These are phyloP conservation scores for Cercophora sp. DNA, from an alignment of 495 filamentous ascomycete species.

Conservation along the genomic window DNA sequence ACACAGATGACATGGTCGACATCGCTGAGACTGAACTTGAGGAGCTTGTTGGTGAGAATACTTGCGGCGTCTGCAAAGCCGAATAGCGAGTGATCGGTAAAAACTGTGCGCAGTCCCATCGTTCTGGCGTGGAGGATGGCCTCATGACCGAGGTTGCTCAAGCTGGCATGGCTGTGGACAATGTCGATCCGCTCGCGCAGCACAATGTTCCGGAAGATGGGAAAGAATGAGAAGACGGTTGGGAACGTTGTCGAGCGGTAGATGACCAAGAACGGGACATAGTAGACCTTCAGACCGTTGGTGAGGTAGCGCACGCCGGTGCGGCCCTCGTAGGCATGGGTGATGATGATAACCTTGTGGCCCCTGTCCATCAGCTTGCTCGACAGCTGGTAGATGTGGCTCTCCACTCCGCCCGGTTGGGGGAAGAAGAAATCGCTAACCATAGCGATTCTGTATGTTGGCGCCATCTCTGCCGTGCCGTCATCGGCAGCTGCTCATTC, in stretches of 20 bases:
- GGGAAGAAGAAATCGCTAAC: slow-evolving; percentile 99
- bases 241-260: slow-evolving; percentile 94
- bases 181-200: slow-evolving; percentile 93
- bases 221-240: slow-evolving; percentile 97
- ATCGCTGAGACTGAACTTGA: slow-evolving; percentile 94
- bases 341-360: slow-evolving; percentile 97
- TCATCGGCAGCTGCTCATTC: background rate
- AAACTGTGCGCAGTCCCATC: slow-evolving; percentile 93
- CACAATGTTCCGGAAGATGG: slow-evolving; percentile 91
- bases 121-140: slow-evolving; percentile 92
- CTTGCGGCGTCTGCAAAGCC: slow-evolving; percentile 96
- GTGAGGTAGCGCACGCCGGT: slow-evolving; percentile 95
- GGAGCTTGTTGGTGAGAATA: slow-evolving; percentile 91
- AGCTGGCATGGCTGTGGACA: slow-evolving; percentile 89
- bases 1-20: slow-evolving; percentile 98
- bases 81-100: slow-evolving; percentile 97
- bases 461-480: slow-evolving; percentile 42
- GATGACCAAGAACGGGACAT: slow-evolving; percentile 92
- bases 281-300: slow-evolving; percentile 96
- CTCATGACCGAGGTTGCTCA: slow-evolving; percentile 91
- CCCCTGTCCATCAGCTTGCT: slow-evolving; percentile 94
- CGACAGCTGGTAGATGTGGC: slow-evolving; percentile 96
- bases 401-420: slow-evolving; percentile 92
- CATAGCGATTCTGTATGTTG: slow-evolving; percentile 70
- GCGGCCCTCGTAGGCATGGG: slow-evolving; percentile 88